Evolutionary conservation across 805 yeast species (phyloP).

Genomic region (Scheffersomyces amazonensis): DNA sequence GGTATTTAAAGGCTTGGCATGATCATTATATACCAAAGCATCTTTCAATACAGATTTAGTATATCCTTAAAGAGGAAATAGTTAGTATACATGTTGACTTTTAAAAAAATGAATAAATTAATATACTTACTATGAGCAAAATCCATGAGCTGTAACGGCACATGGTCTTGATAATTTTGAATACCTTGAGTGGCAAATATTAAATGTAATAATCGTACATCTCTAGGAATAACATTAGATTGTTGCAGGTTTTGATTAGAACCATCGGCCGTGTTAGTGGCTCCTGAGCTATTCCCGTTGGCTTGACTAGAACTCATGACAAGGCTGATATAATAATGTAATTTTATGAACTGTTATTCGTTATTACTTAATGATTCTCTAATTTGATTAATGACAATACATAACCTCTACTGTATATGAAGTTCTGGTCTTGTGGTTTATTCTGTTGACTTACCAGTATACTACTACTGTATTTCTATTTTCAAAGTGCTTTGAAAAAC

Average conservation of each 20-base stretch:
- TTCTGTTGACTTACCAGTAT: too few species aligned
- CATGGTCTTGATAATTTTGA: slow-evolving; percentile 90
- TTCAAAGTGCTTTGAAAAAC: too few species aligned
- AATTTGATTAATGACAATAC: too few species aligned
- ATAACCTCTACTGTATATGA: too few species aligned
- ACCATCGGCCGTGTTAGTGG: neutral
- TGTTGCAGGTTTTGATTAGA: neutral
- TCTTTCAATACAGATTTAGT: slow-evolving; percentile 85
- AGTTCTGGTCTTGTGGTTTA: too few species aligned
- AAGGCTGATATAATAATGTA: too few species aligned
- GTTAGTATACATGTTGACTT: slow-evolving; percentile 8
- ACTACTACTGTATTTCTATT: too few species aligned
- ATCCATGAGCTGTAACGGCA: slow-evolving; percentile 94
- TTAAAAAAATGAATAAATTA: neutral
- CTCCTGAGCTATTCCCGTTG: neutral
- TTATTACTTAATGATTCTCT: too few species aligned
- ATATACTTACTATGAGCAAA: slow-evolving; percentile 61
- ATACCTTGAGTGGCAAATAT: slow-evolving; percentile 93
- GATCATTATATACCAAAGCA: slow-evolving; percentile 86
- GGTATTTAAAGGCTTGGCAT: slow-evolving; percentile 47
- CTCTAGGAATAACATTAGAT: slow-evolving; percentile 62
- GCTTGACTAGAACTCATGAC: neutral
- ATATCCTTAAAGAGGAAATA: slow-evolving; percentile 43
- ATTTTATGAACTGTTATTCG: too few species aligned
- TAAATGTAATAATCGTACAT: slow-evolving; percentile 84